Percentiles rank a stretch among this genome's conserved stretches.
Evolutionary conservation across 2,329 filamentous ascomycete species (phyloP).

Genomic region (Hypoxylon sp.): DNA sequence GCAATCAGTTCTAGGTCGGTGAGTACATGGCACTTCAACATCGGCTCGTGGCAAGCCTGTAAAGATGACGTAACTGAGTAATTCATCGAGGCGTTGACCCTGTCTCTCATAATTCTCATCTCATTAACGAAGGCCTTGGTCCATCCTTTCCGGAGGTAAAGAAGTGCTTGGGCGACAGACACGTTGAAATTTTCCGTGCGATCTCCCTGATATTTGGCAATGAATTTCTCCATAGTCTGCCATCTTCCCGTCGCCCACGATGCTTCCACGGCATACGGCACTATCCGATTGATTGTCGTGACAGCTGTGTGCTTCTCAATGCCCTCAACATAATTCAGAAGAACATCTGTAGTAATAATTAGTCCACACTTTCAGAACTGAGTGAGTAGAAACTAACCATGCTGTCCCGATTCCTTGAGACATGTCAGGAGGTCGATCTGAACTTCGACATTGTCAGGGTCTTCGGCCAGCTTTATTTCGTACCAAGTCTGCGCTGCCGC

Average conservation of each 20-base stretch:
- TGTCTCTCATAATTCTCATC: slow-evolving; percentile 75
- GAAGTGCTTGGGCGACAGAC: slow-evolving; percentile 77
- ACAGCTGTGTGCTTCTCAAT: slow-evolving; percentile 68
- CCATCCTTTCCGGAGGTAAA: slow-evolving; percentile 69
- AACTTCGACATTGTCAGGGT: slow-evolving; percentile 80
- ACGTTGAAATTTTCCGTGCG: slow-evolving; percentile 81
- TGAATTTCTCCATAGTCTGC: slow-evolving; percentile 78
- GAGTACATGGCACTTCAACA: slow-evolving; percentile 88
- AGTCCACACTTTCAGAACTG: slow-evolving; percentile 22
- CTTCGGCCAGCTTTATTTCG: slow-evolving; percentile 86
- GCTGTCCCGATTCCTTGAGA: slow-evolving; percentile 93
- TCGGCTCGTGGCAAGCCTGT: slow-evolving; percentile 84
- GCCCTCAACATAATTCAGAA: slow-evolving; percentile 87
- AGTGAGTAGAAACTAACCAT: slow-evolving; percentile 70
- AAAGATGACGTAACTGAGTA: slow-evolving; percentile 83
- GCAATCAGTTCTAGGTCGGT: slow-evolving; percentile 87
- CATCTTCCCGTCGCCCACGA: slow-evolving; percentile 91
- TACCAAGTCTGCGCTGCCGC: slow-evolving; percentile 98
- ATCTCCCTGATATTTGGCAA: slow-evolving; percentile 66
- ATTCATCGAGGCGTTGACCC: slow-evolving; percentile 80
- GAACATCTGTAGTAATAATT: slow-evolving; percentile 70
- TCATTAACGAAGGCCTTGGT: slow-evolving; percentile 65
- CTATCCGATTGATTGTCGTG: slow-evolving; percentile 70
- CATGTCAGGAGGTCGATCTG: slow-evolving; percentile 89
- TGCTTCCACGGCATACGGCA: slow-evolving; percentile 90